phyloP scores from a whole-genome alignment of 257 asterid species.

The Solanum sejunctum region DNA sequence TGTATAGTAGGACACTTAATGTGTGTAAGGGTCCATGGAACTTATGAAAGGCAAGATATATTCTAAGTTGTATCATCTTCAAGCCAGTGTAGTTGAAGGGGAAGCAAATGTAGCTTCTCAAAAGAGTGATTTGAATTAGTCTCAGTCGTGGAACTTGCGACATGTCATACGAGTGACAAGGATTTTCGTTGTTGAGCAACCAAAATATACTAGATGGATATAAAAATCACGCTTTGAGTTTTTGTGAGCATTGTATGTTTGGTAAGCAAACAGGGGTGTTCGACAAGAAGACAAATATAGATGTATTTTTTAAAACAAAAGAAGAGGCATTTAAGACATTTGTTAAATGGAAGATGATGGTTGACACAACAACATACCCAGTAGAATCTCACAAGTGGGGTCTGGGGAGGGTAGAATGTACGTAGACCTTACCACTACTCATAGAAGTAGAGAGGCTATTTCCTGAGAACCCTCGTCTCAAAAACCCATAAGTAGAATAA shows the following conservation, averaged over 20 bases:
- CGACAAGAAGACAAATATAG: too few species aligned
- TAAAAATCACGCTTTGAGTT: background rate
- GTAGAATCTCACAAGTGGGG: too few species aligned
- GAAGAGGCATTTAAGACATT: background rate
- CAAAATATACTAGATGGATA: too few species aligned
- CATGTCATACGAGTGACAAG: background rate
- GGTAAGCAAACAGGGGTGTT: background rate
- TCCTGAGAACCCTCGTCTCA: too few species aligned
- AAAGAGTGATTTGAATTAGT: background rate
- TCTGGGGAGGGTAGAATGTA: too few species aligned
- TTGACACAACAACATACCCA: background rate
- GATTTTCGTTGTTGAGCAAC: too few species aligned
- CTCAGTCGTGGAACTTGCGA: background rate
- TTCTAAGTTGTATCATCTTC: background rate
- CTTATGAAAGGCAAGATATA: background rate
- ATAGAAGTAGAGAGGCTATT: too few species aligned
- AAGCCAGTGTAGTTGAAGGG: background rate
- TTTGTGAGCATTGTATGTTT: background rate
- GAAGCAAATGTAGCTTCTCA: background rate
- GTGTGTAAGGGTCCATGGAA: background rate
- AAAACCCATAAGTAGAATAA: too few species aligned
- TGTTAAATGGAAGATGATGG: background rate
- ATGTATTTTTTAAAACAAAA: background rate
- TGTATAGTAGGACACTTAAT: background rate
- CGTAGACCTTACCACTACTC: too few species aligned